phyloP scores from a whole-genome alignment of 208 protist species.

The Leptomonas seymouri region DNA sequence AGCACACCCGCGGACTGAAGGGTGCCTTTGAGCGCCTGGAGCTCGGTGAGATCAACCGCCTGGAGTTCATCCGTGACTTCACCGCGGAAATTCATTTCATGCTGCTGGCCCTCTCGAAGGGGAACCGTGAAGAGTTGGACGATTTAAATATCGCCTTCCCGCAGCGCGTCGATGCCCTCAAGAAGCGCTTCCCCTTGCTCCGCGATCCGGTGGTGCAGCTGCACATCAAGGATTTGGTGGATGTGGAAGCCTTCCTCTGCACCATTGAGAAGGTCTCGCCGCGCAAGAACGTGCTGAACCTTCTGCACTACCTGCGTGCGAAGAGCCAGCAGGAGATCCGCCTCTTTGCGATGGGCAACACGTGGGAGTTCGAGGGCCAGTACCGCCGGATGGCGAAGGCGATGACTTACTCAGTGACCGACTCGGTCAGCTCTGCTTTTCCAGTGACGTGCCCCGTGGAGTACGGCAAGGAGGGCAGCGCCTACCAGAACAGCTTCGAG shows the following conservation, averaged over 20 bases:
- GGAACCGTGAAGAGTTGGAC: conserved; percentile 68
- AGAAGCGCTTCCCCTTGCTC: conserved; percentile 67
- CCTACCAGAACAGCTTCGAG: conserved; percentile 47
- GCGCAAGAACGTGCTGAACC: conserved; percentile 83
- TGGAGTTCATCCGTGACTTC: conserved; percentile 66
- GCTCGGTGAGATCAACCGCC: conserved; percentile 71
- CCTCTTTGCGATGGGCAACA: conserved; percentile 74
- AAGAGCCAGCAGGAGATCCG: conserved; percentile 84
- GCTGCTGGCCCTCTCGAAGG: conserved; percentile 54
- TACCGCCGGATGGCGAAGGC: conserved; percentile 71
- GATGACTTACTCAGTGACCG: conserved; percentile 32
- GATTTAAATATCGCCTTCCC: conserved; percentile 59
- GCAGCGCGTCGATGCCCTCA: conserved; percentile 49
- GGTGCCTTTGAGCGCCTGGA: conserved; percentile 69
- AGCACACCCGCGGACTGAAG: conserved; percentile 50
- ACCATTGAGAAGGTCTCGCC: conserved; percentile 74
- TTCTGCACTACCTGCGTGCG: conserved; percentile 74
- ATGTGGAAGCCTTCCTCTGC: conserved; percentile 73
- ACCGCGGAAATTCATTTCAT: conserved; percentile 64
- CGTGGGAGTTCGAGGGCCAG: conserved; percentile 79
- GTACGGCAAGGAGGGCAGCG: conserved; percentile 39
- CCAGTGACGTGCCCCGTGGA: conserved; percentile 59
- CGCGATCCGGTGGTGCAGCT: conserved; percentile 66
- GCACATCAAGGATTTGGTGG: conserved; percentile 63
- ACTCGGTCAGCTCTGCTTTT: conserved; percentile 51